These are phyloP conservation scores for Zarea fungicola DNA, from an alignment of 2,329 filamentous ascomycete species.

Conservation along the genomic window DNA sequence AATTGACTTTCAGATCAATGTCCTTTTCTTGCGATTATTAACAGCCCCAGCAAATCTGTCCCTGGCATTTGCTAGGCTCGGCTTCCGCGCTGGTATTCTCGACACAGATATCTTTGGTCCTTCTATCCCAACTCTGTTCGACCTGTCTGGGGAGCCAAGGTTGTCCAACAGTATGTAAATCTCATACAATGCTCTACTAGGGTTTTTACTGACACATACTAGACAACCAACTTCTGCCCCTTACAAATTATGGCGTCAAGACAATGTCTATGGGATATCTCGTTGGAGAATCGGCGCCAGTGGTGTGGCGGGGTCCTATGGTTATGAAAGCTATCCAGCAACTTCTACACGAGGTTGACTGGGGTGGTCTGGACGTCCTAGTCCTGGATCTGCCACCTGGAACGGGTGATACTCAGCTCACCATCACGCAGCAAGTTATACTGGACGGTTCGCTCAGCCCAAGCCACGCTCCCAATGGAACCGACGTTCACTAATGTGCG, in stretches of 20 bases:
- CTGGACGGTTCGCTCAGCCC: conserved; percentile 62
- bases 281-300: conserved; percentile 70
- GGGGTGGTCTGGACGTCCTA: conserved; percentile 82
- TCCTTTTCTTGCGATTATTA: neutral
- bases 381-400: conserved; percentile 90
- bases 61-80: conserved; percentile 75
- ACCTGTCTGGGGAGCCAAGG: conserved; percentile 72
- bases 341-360: conserved; percentile 89
- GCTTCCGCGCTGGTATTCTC: conserved; percentile 78
- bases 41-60: conserved; percentile 64
- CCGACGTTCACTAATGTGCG: neutral
- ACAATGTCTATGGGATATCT: conserved; percentile 99
- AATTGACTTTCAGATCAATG: conserved; percentile 18
- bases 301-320: conserved; percentile 96
- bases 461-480: neutral
- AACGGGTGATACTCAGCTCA: conserved; percentile 92
- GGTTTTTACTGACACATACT: conserved; percentile 12
- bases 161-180: conserved; percentile 59
- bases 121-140: conserved; percentile 84
- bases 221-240: conserved; percentile 77
- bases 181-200: neutral
- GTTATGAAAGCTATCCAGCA: conserved; percentile 97
- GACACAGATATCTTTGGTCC: conserved; percentile 97
- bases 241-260: conserved; percentile 92
- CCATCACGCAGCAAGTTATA: conserved; percentile 92